Conservation (phyloP, 2,329 filamentous ascomycete species). For the Rosellinia necatrix region DNA sequence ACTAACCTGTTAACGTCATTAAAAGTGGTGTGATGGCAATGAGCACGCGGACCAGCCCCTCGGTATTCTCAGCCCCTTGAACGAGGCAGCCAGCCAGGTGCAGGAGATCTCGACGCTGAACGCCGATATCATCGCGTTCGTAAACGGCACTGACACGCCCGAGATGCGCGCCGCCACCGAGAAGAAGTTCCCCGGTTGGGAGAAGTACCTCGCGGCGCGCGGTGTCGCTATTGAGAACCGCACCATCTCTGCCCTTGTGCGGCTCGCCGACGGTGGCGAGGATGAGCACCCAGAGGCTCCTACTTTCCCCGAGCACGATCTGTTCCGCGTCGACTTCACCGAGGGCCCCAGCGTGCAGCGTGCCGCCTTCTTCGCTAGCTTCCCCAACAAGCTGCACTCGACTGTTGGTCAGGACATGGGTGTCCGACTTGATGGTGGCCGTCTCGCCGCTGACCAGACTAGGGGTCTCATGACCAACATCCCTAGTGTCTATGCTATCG, state of each 20-base stretch:
- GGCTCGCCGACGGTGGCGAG: constrained; percentile 48
- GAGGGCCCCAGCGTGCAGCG: constrained; percentile 49
- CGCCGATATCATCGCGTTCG: constrained; percentile 59
- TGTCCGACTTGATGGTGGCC: constrained; percentile 49
- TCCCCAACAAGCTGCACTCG: constrained; percentile 53
- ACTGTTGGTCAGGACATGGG: constrained; percentile 52
- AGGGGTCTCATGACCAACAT: constrained; percentile 57
- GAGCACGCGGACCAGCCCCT: constrained; percentile 64
- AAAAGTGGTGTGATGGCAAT: constrained; percentile 64
- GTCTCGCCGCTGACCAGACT: constrained; percentile 48
- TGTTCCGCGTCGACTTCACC: constrained; percentile 59
- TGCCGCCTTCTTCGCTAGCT: constrained; percentile 57
- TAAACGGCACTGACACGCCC: constrained; percentile 62
- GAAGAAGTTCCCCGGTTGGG: constrained; percentile 51
- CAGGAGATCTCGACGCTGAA: constrained; percentile 61
- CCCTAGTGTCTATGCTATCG: constrained; percentile 60
- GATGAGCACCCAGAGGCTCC: constrained; percentile 48
- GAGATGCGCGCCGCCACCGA: constrained; percentile 47
- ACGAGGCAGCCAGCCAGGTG: constrained; percentile 50
- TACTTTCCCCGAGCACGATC: constrained; percentile 54
- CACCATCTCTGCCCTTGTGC: constrained; percentile 53
- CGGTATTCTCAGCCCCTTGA: constrained; percentile 55
- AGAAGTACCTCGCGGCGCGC: constrained; percentile 53
- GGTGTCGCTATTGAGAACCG: constrained; percentile 61
- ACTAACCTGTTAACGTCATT: not conserved